Evolutionary conservation across 805 yeast genomes (phyloP), one percentile per base, ranked within the genome.

Genomic region (Myxozyma mucilagina): DNA sequence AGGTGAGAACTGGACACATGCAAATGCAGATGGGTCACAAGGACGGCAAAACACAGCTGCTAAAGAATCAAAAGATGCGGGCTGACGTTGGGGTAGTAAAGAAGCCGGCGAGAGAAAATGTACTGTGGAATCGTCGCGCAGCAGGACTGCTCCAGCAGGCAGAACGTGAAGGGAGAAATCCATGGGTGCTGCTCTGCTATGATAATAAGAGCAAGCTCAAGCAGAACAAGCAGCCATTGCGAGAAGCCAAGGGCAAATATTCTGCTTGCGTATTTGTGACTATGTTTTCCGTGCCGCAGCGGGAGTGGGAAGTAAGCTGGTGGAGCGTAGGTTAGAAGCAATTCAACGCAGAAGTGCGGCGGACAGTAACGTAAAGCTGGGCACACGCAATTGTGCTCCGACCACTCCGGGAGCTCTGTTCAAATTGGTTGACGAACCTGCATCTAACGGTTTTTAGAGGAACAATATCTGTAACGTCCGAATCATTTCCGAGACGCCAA

Each of bases 51-150:
- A 18, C 18, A 62, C 50, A n/a, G 56, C 47, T 4, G 64, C 57
- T 35, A 62, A 52, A 36, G 56, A 41, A 39, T 62, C 66, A 50
- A 62, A 62, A 8, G 61, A 56, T 13, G 66, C 66, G 20, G 66
- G 66, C 24, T 62, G 53, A n/a, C 66, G 60, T 7, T 43, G 60
- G 14, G 66, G 63, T 4, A 41, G 32, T 11, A 62, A 59, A n/a
- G 63, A 53, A 6, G 55, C 41, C 16, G 64, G 58, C 7, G 63
- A 49, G 42, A 62, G 63, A 55, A 62, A 62, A 35, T 62, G 64
- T 35, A 62, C 43, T 24, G 61, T 59, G 31, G 54, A 20, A 34
- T 59, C 63, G 43, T 62, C 66, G 35, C 66, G 64, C 10, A 62
- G 59, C 1, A 62, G 63, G 13, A 62, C 38, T 4, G 66, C 43